phyloP scores from a whole-genome alignment of 2,329 filamentous ascomycete species.

The Westerdykella sp. region DNA sequence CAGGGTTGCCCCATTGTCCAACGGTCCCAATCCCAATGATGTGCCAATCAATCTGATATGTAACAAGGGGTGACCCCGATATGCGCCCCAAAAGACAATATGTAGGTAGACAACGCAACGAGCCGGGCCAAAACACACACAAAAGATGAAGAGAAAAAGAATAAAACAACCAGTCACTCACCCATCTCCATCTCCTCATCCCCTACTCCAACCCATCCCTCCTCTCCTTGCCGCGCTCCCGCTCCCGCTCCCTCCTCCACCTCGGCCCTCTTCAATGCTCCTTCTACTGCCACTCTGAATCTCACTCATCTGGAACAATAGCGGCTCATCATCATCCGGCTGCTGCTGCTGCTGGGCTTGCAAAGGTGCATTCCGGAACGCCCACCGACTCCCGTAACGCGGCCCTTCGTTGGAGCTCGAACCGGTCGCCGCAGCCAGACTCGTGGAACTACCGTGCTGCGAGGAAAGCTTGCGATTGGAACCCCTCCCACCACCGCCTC shows the following conservation, averaged over 20 bases:
- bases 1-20: too few species aligned
- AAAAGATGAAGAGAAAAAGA: neutral
- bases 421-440: neutral
- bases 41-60: too few species aligned
- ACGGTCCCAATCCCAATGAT: too few species aligned
- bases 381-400: neutral
- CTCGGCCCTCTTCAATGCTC: constrained; percentile 34
- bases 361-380: constrained; percentile 11
- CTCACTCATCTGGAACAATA: constrained; percentile 69
- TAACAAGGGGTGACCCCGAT: too few species aligned
- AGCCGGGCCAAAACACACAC: too few species aligned
- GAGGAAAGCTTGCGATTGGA: neutral
- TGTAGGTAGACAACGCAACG: too few species aligned
- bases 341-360: constrained; percentile 31
- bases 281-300: constrained; percentile 46
- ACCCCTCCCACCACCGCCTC: constrained; percentile 9
- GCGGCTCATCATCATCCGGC: constrained; percentile 58
- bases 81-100: too few species aligned
- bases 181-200: neutral
- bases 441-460: neutral
- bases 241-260: constrained; percentile 23
- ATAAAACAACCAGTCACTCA: neutral
- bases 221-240: constrained; percentile 9
- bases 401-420: neutral
- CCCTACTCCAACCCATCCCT: neutral